A percentile compares a stretch with the other conserved stretches of the same genome.
These are phyloP conservation scores for Wickerhamiella kazuoi DNA, from an alignment of 805 yeast genomes.

Conservation along the genomic window DNA sequence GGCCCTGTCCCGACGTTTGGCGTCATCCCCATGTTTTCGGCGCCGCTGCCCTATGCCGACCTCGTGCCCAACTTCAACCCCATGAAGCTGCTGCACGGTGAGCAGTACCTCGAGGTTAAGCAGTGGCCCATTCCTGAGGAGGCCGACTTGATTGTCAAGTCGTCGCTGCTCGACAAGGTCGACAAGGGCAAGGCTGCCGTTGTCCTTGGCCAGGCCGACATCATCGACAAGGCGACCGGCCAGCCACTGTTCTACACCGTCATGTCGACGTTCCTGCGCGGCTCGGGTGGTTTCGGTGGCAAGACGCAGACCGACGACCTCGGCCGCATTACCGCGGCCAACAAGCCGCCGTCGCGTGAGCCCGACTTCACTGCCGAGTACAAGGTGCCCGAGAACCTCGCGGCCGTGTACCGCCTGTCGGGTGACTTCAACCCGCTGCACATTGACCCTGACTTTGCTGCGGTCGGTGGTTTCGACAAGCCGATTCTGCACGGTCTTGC, in stretches of 20 bases:
- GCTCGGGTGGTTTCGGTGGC: constrained; percentile 36
- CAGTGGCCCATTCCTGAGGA: constrained; percentile 65
- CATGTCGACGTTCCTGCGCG: constrained; percentile 70
- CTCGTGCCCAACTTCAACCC: constrained; percentile 73
- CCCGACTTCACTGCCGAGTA: constrained; percentile 53
- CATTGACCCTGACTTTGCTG: constrained; percentile 81
- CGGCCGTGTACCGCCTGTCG: constrained; percentile 75
- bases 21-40: constrained; percentile 68
- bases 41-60: constrained; percentile 37
- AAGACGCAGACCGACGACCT: constrained; percentile 37
- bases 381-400: constrained; percentile 52
- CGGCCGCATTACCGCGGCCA: constrained; percentile 42
- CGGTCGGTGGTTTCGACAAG: constrained; percentile 62
- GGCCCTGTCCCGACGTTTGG: constrained; percentile 82
- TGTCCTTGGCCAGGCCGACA: constrained; percentile 52
- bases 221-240: constrained; percentile 55
- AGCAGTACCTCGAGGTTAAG: constrained; percentile 66
- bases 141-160: constrained; percentile 43
- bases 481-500: constrained; percentile 93
- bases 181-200: constrained; percentile 79
- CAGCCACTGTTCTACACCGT: constrained; percentile 61
- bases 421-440: constrained; percentile 95
- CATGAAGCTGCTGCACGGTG: constrained; percentile 82
- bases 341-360: constrained; percentile 39
- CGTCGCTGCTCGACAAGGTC: constrained; percentile 51